Evolutionary conservation across 257 asterid genomes (phyloP).

Genomic region (Penstemon eatonii): DNA sequence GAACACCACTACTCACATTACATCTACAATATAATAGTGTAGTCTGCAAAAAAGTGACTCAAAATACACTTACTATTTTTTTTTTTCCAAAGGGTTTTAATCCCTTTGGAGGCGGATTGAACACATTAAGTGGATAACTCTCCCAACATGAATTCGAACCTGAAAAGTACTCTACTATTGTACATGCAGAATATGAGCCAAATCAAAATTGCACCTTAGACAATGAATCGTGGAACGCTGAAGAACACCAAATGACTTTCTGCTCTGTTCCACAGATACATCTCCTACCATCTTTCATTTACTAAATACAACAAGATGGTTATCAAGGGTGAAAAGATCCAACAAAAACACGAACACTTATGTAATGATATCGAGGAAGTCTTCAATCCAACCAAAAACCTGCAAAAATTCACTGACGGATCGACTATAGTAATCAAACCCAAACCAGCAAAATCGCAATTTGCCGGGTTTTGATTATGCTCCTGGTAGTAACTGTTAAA

Average conservation of each 20-base stretch:
- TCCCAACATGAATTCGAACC: too few relatives aligned
- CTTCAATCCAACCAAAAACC: constrained; percentile 57
- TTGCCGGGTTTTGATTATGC: constrained; percentile 60
- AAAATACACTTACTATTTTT: too few relatives aligned
- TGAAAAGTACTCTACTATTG: too few relatives aligned
- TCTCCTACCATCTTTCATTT: constrained; percentile 24
- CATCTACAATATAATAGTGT: too few relatives aligned
- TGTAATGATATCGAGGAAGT: constrained; percentile 43
- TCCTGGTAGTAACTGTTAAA: constrained; percentile 80
- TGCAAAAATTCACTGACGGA: constrained; percentile 67
- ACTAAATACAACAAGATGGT: constrained; percentile 39
- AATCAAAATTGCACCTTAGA: too few relatives aligned
- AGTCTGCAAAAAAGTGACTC: too few relatives aligned
- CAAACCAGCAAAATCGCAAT: constrained; percentile 69
- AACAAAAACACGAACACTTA: constrained; percentile 19
- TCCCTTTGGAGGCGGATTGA: too few relatives aligned
- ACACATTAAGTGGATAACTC: too few relatives aligned
- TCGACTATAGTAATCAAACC: constrained; percentile 85
- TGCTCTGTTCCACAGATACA: not conserved
- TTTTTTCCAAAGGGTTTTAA: too few relatives aligned
- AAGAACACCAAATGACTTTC: not conserved
- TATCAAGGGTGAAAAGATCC: constrained; percentile 34
- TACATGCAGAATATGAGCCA: too few relatives aligned
- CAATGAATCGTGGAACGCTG: too few relatives aligned
- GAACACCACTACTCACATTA: too few relatives aligned